A percentile compares a stretch with the other conserved stretches of the same genome.
Conservation (phyloP, 2,329 filamentous ascomycete species). For the Colletotrichum limetticola region DNA sequence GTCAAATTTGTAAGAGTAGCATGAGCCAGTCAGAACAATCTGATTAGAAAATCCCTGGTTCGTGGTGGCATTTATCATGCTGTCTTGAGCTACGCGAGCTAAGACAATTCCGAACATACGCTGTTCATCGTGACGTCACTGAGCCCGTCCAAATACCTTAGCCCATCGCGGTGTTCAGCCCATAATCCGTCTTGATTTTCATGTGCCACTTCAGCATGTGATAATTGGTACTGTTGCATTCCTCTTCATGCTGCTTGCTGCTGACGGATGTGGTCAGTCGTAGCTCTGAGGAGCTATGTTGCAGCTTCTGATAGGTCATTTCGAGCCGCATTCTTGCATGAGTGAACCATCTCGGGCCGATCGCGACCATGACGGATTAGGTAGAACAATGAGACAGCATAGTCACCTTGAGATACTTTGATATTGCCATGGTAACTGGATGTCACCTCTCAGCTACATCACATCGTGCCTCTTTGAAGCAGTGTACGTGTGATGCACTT, state of each 20-base stretch:
- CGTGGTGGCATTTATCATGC: not conserved
- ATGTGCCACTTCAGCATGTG: constrained; percentile 18
- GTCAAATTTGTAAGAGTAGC: not conserved
- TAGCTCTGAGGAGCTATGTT: not conserved
- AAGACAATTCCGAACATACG: not conserved
- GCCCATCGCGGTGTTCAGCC: not conserved
- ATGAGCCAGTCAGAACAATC: not conserved
- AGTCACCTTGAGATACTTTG: not conserved
- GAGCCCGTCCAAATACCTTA: not conserved
- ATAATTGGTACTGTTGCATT: not conserved
- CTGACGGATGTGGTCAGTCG: not conserved
- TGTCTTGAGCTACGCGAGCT: not conserved
- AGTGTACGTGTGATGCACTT: too few species aligned
- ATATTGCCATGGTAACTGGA: not conserved
- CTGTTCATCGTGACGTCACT: constrained; percentile 31
- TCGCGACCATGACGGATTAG: not conserved
- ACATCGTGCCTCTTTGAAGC: not conserved
- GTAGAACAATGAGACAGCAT: not conserved
- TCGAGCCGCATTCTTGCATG: not conserved
- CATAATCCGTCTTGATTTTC: not conserved
- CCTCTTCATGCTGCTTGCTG: not conserved
- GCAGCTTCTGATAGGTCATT: not conserved
- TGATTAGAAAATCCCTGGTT: not conserved
- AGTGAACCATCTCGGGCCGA: not conserved
- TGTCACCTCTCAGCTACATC: not conserved